Base-by-base conservation (phyloP, 768 basidiomycete species). In the Sutorius australiensis region DNA sequence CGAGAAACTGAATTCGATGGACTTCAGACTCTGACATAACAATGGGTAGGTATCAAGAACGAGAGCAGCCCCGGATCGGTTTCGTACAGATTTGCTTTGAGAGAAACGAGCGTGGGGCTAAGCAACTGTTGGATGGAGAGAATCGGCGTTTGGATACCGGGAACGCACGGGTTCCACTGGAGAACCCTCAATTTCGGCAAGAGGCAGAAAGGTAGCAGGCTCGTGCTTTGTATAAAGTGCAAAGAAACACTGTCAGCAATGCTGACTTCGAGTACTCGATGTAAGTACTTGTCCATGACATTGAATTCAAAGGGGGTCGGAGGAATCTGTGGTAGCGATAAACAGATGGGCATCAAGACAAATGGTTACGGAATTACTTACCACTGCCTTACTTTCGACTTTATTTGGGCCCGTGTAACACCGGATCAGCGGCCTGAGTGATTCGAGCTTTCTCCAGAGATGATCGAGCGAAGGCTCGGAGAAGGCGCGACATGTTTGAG, bases 381-480 rank as follows among this genome's bases (percentile, higher is more conserved):
- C 24, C 24, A 24, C 2, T 24, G 24, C 52, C 44, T 1, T 2
- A 11, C 43, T 17, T 10, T 39, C 16, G 10, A 32, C 11, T 10
- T 43, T 19, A 28, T 28, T 36, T 11, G 2, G 6, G 6, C 10
- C 37, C 1, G 39, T 36, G n/a, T 55, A 62, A 17, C 60, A 60
- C 3, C 47, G 45, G 6, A 63, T 28, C 7, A 63, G 33, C 8
- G 58, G 61, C 27, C 39, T 2, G 21, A 63, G 61, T 6, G 57
- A 56, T 31, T 1, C 1, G 21, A 56, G 16, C 13, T 12, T 39
- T 38, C 21, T 45, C 61, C 57, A 62, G 5, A 60, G 33, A 42
- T 46, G 36, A 45, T 53, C 17, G 28, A 63, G 50, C 2, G 60
- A 47, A 31, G 51, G 53, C 17, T 55, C 41, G 5, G 41, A 61